Evolutionary conservation across 1,139 yeast species (phyloP), one percentile per base, ranked within the genome.

Genomic region (Magnusiomyces sp.): DNA sequence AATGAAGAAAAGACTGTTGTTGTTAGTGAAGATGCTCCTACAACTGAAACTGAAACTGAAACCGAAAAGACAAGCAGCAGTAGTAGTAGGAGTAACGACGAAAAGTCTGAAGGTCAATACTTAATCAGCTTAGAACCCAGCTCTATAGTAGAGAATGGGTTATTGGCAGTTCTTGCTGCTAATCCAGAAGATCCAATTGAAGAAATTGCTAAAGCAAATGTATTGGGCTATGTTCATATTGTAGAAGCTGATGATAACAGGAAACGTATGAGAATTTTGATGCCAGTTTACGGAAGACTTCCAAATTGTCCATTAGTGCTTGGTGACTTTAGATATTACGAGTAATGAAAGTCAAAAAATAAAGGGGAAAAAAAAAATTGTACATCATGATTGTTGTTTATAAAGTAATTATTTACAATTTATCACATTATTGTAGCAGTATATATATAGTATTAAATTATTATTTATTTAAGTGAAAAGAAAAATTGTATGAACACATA

Each of bases 231-330:
- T 60, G 80, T 76, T 5, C 75, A 74, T 48, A 67, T 71, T 54
- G 76, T 81, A 7, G 82, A 77, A 51, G 80, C 78, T 9, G 83
- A 79, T 48, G 97, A 90, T 56, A 71, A 77, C 17, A 83, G 82
- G 61, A 75, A 77, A n/a, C 83, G 78, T 57, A 64, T 88, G 55
- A 82, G 83, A 60, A 74, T 92, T 5, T 71, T 90, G 56, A 74
- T 90, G 57, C 97, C 98, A 0, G 83, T 86, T 20, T 96, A 95
- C 1, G 95, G 95, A 0, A 75, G 81, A 42, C 70, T 89, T 39
- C 98, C 98, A 0, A 70, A 74, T n/a, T 75, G 78, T 53, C 80
- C 83, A 1, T 70, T 83, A 60, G 62, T 86, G 1, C 65, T 85
- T 43, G 89, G 95, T 1, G 76, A 78, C 45, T 79, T 76, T 59